phyloP scores from a whole-genome alignment of 1,284 basidiomycete species.

The Ceratobasidium sp. region DNA sequence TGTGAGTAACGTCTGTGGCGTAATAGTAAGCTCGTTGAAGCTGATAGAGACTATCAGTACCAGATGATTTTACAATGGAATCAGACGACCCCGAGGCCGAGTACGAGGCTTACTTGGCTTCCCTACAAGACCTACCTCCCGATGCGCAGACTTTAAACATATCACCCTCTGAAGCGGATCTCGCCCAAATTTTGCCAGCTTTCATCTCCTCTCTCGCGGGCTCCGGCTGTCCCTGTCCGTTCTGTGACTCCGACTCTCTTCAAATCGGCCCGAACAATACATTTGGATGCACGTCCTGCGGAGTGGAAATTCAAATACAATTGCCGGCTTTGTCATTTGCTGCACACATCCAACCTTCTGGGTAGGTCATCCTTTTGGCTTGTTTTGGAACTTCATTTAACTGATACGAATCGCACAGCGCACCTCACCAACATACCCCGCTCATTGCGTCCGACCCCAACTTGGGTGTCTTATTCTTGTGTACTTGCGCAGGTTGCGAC shows the following conservation, averaged over 20 bases:
- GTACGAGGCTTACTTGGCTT: constrained; percentile 31
- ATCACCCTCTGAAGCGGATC: constrained; percentile 3
- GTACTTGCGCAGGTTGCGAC: constrained; percentile 28
- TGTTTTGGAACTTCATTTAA: not conserved
- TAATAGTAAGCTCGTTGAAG: not conserved
- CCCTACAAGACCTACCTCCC: not conserved
- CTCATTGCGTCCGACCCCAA: constrained; percentile 39
- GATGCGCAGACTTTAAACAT: not conserved
- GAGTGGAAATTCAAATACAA: constrained; percentile 6
- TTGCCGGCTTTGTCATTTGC: constrained; percentile 33
- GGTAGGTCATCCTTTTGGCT: not conserved
- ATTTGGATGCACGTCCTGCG: constrained; percentile 23
- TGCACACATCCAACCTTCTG: constrained; percentile 14
- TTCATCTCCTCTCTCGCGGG: constrained; percentile 24
- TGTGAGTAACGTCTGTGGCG: not conserved
- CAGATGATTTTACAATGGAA: constrained; percentile 19
- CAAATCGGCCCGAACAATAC: constrained; percentile 40
- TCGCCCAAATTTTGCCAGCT: constrained; percentile 40
- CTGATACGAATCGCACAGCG: not conserved
- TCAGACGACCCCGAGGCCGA: constrained; percentile 31
- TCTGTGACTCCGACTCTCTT: constrained; percentile 17
- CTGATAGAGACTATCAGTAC: constrained; percentile 19
- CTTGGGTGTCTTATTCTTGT: constrained; percentile 33
- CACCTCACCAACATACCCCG: constrained; percentile 32
- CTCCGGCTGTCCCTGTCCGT: constrained; percentile 37